Base-by-base conservation (phyloP, 2,329 filamentous ascomycete species). In the Clarireedia paspali region DNA sequence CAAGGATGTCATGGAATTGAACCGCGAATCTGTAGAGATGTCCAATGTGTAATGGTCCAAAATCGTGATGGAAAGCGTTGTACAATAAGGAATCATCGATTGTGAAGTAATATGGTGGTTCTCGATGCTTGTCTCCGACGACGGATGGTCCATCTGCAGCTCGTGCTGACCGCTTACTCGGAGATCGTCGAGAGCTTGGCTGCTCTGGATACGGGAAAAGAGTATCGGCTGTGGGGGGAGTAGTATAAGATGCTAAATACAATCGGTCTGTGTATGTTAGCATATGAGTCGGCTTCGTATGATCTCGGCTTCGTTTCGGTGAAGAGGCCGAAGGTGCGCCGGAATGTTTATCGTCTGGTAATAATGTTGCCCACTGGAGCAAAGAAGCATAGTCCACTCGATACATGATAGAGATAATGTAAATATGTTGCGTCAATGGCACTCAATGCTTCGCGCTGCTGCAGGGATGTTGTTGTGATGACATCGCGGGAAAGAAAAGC, bases 41-140 rank as follows among this genome's bases (percentile, higher is more conserved):
- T 26, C 94, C 94, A 64, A 99, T 95, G 76, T 99, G 94, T 58
- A 99, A 78, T 67, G 94, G 94, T 66, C 94, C 94, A 72, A 99
- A 99, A 74, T 99, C 94, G 67, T 95, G 91, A 74, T 97, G 91
- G 74, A 99, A 99, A 34, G 92, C 91, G 72, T 99, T 99, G 79
- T 99, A 99, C 47, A 96, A 80, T 46, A 99, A 84, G 42, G 79
- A 87, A 69, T 95, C 89, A 70, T 99, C 94, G 63, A 97, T 85
- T 50, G 90, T 92, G 73, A 99, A 99, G 75, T 97, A 99, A 70
- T 89, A 91, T 1, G 94, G 94, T 55, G 85, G 75, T 63, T 80
- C 82, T 53, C 78, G 73, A n/a, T 77, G 72, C 57, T 73, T 71
- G 26, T 73, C 68, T n/a, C 72, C 68, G 26, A 72, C 60, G 46